A percentile compares a stretch with the other conserved stretches of the same genome.
Evolutionary conservation across 495 filamentous ascomycete genomes (phyloP).

Genomic region (Xylaria curta): DNA sequence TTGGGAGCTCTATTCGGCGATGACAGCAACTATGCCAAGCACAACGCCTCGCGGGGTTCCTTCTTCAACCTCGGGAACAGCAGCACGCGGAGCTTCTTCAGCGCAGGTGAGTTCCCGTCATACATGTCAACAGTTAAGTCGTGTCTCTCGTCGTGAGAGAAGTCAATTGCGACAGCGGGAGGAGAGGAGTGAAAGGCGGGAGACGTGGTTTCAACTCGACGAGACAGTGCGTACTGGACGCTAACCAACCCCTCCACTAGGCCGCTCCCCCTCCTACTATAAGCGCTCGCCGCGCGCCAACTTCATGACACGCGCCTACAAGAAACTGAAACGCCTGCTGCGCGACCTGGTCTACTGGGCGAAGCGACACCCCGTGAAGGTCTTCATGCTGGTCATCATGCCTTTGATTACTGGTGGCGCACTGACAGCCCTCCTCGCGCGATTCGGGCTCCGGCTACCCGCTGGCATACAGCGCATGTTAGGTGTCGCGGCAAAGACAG

Average conservation of each 20-base stretch:
- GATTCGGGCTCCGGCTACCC: conserved; percentile 79
- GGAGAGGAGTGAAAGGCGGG: not conserved
- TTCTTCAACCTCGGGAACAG: conserved; percentile 60
- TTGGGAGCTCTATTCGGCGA: conserved; percentile 41
- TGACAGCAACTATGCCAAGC: conserved; percentile 41
- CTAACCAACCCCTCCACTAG: conserved; percentile 27
- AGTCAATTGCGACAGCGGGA: not conserved
- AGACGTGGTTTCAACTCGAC: conserved; percentile 50
- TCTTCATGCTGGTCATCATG: conserved; percentile 83
- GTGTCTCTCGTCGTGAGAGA: not conserved
- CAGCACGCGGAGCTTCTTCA: conserved; percentile 52
- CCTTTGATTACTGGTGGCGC: conserved; percentile 84
- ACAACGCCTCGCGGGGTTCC: conserved; percentile 55
- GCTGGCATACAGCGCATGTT: conserved; percentile 60
- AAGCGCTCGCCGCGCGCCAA: conserved; percentile 74
- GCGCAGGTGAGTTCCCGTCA: conserved; percentile 36
- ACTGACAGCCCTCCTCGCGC: conserved; percentile 70
- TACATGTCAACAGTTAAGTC: conserved; percentile 47
- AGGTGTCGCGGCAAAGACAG: conserved; percentile 58
- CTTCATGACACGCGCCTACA: conserved; percentile 72
- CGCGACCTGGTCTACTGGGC: conserved; percentile 78
- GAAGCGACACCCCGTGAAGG: conserved; percentile 78
- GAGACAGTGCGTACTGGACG: conserved; percentile 22
- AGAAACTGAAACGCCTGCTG: conserved; percentile 73
- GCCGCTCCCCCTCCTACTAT: conserved; percentile 70